Base-by-base conservation (phyloP, 108 stramenopile genomes). In the Mediolabrus comicus region DNA sequence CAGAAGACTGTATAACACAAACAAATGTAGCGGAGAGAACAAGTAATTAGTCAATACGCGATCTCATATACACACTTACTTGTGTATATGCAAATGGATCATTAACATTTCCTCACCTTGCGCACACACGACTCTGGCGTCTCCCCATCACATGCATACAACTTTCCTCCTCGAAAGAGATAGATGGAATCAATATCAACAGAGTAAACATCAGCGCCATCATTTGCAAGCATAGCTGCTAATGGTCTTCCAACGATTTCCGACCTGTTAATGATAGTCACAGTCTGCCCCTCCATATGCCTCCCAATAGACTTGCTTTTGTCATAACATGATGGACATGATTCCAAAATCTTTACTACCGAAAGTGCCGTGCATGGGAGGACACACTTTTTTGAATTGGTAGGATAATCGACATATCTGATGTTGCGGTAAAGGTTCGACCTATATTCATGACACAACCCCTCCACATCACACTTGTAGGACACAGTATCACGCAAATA, bases 191-290 rank as follows among this genome's bases (percentile, higher is more conserved):
- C 94, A 65, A 98, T 94, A 81, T 97, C 97, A 25, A 97, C 80
- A 4, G 92, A 95, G 77, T 95, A 98, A 27, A 98, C 96, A 55
- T 83, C 86, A 4, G 96, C 98, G 14, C 98, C 98, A 81, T 98
- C 97, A 75, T 97, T 97, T 14, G 98, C 96, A 52, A 98, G 67
- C 96, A 98, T 97, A 59, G 98, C 98, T 4, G 95, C 98, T 59
- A 98, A 75, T 2, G 98, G 98, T 19, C 98, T 87, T 14, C 98
- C 98, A 4, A 98, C 96, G 71, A 98, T 97, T 83, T 98, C 98
- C 35, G 83, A 85, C 11, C 98, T 81, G 72, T 98, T 98, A 64
- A 98, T 95, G 64, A 98, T 87, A 6, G 96, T 93, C 7, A 95
- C 84, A 27, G 82, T 81, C 66, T 91, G 87, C 10, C 98, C 98